Evolutionary conservation across 2,329 filamentous ascomycete species (phyloP).

Genomic region (Trichoderma aggressivum): DNA sequence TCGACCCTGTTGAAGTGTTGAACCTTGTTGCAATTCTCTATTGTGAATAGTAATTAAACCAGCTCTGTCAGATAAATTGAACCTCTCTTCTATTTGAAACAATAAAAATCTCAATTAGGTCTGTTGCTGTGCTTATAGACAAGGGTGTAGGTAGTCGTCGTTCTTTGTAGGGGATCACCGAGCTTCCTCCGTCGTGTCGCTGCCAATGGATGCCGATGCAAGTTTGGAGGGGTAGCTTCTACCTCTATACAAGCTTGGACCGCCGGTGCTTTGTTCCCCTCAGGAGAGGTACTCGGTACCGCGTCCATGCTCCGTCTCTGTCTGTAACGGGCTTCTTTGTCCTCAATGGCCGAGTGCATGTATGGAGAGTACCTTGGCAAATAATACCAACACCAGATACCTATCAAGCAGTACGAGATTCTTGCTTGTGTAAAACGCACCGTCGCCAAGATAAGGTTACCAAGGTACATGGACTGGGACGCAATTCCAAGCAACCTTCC

Average conservation of each 20-base stretch:
- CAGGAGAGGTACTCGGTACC: neutral
- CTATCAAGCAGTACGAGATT: neutral
- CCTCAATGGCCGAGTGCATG: neutral
- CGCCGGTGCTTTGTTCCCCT: neutral
- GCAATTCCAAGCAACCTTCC: neutral
- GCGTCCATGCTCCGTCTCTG: neutral
- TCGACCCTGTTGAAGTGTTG: neutral
- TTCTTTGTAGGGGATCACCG: neutral
- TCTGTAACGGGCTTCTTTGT: neutral
- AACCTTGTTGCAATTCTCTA: neutral
- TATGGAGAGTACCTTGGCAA: neutral
- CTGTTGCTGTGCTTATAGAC: neutral
- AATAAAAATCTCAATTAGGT: neutral
- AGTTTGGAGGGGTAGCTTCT: conserved; percentile 14
- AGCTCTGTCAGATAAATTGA: neutral
- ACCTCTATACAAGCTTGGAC: neutral
- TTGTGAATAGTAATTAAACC: neutral
- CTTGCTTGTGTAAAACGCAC: neutral
- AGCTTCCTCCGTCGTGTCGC: neutral
- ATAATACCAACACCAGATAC: neutral
- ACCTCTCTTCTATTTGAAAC: neutral
- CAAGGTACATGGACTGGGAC: no score
- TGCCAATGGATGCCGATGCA: neutral
- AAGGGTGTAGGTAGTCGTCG: neutral
- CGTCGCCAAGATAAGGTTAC: neutral